Evolutionary conservation across 1,284 basidiomycete species (phyloP).

Genomic region (Puccinia coronata): DNA sequence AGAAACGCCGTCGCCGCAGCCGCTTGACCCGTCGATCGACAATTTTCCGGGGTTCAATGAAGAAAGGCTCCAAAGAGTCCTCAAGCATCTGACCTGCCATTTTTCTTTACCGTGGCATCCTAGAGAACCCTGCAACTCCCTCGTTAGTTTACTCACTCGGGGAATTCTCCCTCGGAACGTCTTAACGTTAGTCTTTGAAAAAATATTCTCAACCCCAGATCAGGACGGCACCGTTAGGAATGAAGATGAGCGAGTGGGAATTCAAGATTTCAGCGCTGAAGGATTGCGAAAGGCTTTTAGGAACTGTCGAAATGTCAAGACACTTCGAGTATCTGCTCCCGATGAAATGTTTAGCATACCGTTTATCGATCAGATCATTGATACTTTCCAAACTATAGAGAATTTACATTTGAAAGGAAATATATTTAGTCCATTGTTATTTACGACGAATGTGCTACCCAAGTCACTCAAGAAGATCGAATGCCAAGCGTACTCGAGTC

Average conservation of each 20-base stretch:
- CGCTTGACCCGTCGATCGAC: background rate
- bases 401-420: conserved; percentile 11
- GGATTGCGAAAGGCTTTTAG: background rate
- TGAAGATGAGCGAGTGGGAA: conserved; percentile 8
- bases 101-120: conserved; percentile 61
- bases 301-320: background rate
- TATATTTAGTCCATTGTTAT: background rate
- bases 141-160: conserved; percentile 54
- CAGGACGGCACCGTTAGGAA: background rate
- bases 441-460: background rate
- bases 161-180: conserved; percentile 27
- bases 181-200: conserved; percentile 30
- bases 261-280: background rate
- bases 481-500: conserved; percentile 15
- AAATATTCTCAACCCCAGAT: background rate
- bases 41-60: background rate
- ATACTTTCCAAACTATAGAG: conserved; percentile 7
- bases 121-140: conserved; percentile 64
- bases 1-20: background rate
- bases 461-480: conserved; percentile 7
- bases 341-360: background rate
- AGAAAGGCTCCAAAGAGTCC: conserved; percentile 59
- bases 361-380: conserved; percentile 6
- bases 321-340: conserved; percentile 8
- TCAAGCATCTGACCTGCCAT: conserved; percentile 58